Evolutionary conservation across 1,284 basidiomycete genomes (phyloP), one percentile per base, ranked within the genome.

Genomic region (Cerioporus squamosus): DNA sequence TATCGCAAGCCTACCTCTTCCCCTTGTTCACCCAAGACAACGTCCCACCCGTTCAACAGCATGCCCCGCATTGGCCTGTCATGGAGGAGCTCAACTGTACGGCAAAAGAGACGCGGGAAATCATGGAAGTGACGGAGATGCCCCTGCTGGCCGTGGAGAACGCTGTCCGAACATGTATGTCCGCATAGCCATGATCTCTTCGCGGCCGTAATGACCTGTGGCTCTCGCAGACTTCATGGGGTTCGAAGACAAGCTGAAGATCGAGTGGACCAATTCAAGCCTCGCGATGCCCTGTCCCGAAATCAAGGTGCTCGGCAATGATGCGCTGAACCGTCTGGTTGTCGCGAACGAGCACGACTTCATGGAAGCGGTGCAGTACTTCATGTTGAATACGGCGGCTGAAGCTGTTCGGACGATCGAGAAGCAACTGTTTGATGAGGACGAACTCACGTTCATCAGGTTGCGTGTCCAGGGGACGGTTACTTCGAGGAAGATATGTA

Each of bases 351-450:
- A 57, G 54, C 5, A 15, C 39, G 57, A 44, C 40, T 62, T 62
- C 57, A 31, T 22, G 23, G 33, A 36, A 14, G 45, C 57, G 18
- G 40, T 64, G 4, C 50, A 59, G 42, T 20, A 42, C 18, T 52
- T 60, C 51, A 29, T 53, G 23, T 52, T 64, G 29, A 51, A 49
- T 14, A 60, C 63, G 17, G 42, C 55, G 22, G 58, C 58, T 23
- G 63, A 59, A 39, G 47, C 51, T 4, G 20, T 61, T 36, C 54
- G 58, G 24, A 52, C 60, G 18, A 44, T 64, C 47, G 56, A 64
- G 20, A 31, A 49, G 23, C 44, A 49, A 10, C 55, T 31, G 45
- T 59, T 52, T 8, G 60, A 63, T 44, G 50, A 55, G 36, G 53
- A 58, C 48, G 53, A 49, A 40, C 57, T 59, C 40, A 46, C 39